A percentile compares a stretch with the other conserved stretches of the same genome.
These are phyloP conservation scores for Austroboletus rostrupii DNA, from an alignment of 1,284 basidiomycete species.

Conservation along the genomic window DNA sequence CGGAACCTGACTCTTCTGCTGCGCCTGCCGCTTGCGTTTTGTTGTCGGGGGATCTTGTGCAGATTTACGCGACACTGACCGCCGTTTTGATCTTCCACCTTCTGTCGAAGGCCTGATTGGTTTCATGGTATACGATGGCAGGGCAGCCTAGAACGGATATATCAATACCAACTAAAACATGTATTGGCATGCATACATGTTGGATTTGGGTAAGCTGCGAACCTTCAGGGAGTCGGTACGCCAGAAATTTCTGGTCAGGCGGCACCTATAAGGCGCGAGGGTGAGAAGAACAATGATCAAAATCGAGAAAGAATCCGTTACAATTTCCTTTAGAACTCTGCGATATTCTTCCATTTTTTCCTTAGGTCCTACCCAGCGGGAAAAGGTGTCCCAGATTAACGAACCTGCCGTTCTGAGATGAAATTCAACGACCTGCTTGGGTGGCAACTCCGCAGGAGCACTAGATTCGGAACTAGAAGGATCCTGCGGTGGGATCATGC, in stretches of 20 bases:
- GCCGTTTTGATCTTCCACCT: constrained; percentile 32
- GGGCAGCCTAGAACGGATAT: constrained; percentile 38
- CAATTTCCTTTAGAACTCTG: constrained; percentile 39
- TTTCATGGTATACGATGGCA: constrained; percentile 50
- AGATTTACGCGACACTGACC: constrained; percentile 24
- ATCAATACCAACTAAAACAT: constrained; percentile 1
- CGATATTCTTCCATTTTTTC: constrained; percentile 43
- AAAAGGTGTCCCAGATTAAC: constrained; percentile 50
- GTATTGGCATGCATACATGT: constrained; percentile 36
- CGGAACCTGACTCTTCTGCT: constrained; percentile 22
- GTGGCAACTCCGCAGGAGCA: constrained; percentile 5
- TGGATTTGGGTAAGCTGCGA: constrained; percentile 55
- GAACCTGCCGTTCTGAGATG: constrained; percentile 43
- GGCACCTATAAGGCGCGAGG: constrained; percentile 28
- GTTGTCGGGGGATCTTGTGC: constrained; percentile 18
- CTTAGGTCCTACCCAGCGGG: constrained; percentile 54
- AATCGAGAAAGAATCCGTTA: constrained; percentile 21
- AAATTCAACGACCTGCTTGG: constrained; percentile 42
- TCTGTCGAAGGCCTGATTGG: constrained; percentile 41
- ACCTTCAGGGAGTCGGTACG: constrained; percentile 53
- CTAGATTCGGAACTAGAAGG: constrained; percentile 11
- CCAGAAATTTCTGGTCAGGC: constrained; percentile 48
- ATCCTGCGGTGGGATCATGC: constrained; percentile 12
- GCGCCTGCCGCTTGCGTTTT: constrained; percentile 31
- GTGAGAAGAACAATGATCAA: constrained; percentile 1